Conservation (phyloP, 2,329 filamentous ascomycete species). For the Penicillium hordei region DNA sequence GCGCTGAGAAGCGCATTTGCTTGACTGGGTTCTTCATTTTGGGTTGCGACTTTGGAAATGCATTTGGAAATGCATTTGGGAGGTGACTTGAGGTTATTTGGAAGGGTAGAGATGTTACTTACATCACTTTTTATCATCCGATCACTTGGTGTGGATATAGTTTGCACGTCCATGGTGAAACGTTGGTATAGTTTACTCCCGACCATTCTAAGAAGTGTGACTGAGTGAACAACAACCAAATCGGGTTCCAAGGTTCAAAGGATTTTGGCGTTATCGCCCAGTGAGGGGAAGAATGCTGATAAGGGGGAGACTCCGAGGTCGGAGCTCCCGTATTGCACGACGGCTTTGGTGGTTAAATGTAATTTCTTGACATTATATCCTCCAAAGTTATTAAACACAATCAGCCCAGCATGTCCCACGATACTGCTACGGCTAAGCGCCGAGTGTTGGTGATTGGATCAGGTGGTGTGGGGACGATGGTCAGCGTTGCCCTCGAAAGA, state of each 20-base stretch:
- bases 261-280: background rate
- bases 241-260: background rate
- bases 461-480: slow-evolving; percentile 59
- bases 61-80: background rate
- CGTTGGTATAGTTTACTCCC: background rate
- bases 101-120: background rate
- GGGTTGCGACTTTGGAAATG: background rate
- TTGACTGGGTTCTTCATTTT: slow-evolving; percentile 1
- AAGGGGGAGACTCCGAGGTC: background rate
- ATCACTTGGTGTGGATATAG: background rate
- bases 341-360: background rate
- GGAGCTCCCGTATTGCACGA: background rate
- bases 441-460: slow-evolving; percentile 55
- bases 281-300: background rate
- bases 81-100: background rate
- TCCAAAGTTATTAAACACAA: background rate
- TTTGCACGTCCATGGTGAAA: background rate
- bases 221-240: background rate
- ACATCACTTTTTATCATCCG: slow-evolving; percentile 14
- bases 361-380: background rate
- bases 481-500: slow-evolving; percentile 55
- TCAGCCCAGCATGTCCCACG: background rate
- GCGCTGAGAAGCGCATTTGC: background rate
- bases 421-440: slow-evolving; percentile 1
- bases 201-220: background rate